Evolutionary conservation across 2,329 filamentous ascomycete species (phyloP).

Genomic region (Exophiala aquamarina): DNA sequence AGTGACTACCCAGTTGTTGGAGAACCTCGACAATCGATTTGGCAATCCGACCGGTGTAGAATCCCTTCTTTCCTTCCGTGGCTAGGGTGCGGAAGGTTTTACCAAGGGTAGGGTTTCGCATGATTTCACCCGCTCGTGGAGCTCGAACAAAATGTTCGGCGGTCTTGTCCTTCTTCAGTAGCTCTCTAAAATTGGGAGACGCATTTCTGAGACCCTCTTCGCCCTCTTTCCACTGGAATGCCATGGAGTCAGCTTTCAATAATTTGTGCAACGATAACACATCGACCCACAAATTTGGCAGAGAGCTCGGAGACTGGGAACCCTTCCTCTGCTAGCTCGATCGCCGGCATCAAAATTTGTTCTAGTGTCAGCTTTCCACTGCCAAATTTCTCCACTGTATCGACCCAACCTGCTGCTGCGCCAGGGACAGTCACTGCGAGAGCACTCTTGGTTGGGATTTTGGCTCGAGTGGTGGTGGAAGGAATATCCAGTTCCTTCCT

Average conservation of each 20-base stretch:
- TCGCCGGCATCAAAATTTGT: slow-evolving; percentile 78
- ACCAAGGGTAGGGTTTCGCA: slow-evolving; percentile 80
- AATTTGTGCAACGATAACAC: too few species aligned
- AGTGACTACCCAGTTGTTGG: slow-evolving; percentile 70
- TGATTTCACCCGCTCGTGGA: slow-evolving; percentile 78
- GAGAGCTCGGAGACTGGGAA: slow-evolving; percentile 85
- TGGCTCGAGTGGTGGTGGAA: slow-evolving; percentile 40
- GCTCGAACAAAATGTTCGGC: slow-evolving; percentile 70
- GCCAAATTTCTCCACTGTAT: slow-evolving; percentile 83
- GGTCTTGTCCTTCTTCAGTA: slow-evolving; percentile 75
- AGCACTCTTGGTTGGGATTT: slow-evolving; percentile 68
- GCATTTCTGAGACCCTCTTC: slow-evolving; percentile 67
- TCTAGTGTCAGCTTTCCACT: slow-evolving; percentile 77
- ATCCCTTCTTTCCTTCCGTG: slow-evolving; percentile 80
- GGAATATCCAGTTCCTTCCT: slow-evolving; percentile 67
- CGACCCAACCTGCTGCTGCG: slow-evolving; percentile 89
- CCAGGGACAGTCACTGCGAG: slow-evolving; percentile 86
- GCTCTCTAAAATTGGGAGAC: slow-evolving; percentile 82
- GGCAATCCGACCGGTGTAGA: slow-evolving; percentile 83
- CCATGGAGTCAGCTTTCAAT: neutral
- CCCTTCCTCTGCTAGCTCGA: slow-evolving; percentile 80
- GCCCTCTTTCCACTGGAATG: slow-evolving; percentile 65
- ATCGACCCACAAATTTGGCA: slow-evolving; percentile 61
- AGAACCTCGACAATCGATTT: slow-evolving; percentile 78
- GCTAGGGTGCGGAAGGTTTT: slow-evolving; percentile 78